Conservation (phyloP, 164 flowering plant genomes). For the Piper betle region DNA sequence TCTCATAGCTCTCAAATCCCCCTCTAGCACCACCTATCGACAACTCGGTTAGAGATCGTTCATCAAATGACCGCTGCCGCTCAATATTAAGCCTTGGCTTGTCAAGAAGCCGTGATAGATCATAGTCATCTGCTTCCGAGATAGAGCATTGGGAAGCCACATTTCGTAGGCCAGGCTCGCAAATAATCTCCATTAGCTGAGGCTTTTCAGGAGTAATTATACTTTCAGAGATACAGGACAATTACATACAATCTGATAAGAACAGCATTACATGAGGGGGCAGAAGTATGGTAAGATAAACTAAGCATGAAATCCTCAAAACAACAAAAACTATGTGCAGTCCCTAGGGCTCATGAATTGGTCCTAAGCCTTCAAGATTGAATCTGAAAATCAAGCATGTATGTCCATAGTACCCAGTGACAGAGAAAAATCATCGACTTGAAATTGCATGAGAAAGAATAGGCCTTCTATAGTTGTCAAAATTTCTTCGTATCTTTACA, state of each 20-base stretch:
- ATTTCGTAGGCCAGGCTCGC: constrained; percentile 8
- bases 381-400: no score
- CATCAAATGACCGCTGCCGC: constrained; percentile 19
- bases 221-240: no score
- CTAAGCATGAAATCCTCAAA: background rate
- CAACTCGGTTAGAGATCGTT: constrained; percentile 19
- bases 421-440: no score
- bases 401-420: no score
- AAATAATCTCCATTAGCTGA: constrained; percentile 6
- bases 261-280: background rate
- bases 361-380: no score
- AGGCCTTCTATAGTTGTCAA: no score
- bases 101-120: constrained; percentile 15
- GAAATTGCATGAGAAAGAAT: no score
- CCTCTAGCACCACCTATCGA: constrained; percentile 7
- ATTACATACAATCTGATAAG: background rate
- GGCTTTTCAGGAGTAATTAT: background rate
- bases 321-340: background rate
- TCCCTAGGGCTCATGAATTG: background rate
- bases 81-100: constrained; percentile 21
- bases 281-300: background rate
- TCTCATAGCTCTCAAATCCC: constrained; percentile 8
- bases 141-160: constrained; percentile 16
- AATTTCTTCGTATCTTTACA: no score
- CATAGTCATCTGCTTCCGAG: constrained; percentile 15